Conservation (phyloP, 148 eudicot species). For the Amaranthus palmeri region DNA sequence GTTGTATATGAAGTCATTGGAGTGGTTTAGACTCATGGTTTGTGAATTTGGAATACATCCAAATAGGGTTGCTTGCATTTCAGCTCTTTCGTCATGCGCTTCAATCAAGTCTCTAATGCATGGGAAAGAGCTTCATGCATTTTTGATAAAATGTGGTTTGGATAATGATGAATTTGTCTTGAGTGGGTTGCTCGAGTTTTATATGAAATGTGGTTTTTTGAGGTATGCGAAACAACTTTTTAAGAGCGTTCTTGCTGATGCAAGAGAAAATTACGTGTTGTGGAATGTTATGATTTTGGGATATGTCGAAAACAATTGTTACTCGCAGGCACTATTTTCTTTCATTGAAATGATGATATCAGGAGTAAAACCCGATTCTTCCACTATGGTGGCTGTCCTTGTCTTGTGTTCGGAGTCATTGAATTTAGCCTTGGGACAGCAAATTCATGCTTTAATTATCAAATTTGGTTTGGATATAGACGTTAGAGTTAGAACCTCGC, state of each 20-base stretch:
- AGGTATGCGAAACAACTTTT: slow-evolving; percentile 21
- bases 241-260: slow-evolving; percentile 4
- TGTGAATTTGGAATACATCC: slow-evolving; percentile 9
- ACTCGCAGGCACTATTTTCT: slow-evolving; percentile 20
- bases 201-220: slow-evolving; percentile 26
- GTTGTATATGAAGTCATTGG: slow-evolving; percentile 21
- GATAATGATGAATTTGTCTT: slow-evolving; percentile 23
- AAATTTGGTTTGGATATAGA: slow-evolving; percentile 30
- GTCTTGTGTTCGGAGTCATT: slow-evolving; percentile 26
- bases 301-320: slow-evolving; percentile 17
- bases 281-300: slow-evolving; percentile 39
- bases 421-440: slow-evolving; percentile 26
- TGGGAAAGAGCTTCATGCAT: slow-evolving; percentile 29
- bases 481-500: slow-evolving; percentile 30
- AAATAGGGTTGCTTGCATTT: slow-evolving; percentile 32
- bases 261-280: slow-evolving; percentile 21
- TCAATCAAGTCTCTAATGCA: slow-evolving; percentile 13
- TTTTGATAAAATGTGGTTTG: slow-evolving; percentile 26
- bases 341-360: slow-evolving; percentile 19
- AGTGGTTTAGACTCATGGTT: slow-evolving; percentile 22
- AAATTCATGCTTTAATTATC: slow-evolving; percentile 27
- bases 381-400: slow-evolving; percentile 27
- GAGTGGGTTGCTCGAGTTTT: slow-evolving; percentile 32
- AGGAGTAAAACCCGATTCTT: slow-evolving; percentile 26
- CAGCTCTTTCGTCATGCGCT: slow-evolving; percentile 32